Conservation (phyloP, 2,329 filamentous ascomycete species). For the Akanthomyces muscarius region DNA sequence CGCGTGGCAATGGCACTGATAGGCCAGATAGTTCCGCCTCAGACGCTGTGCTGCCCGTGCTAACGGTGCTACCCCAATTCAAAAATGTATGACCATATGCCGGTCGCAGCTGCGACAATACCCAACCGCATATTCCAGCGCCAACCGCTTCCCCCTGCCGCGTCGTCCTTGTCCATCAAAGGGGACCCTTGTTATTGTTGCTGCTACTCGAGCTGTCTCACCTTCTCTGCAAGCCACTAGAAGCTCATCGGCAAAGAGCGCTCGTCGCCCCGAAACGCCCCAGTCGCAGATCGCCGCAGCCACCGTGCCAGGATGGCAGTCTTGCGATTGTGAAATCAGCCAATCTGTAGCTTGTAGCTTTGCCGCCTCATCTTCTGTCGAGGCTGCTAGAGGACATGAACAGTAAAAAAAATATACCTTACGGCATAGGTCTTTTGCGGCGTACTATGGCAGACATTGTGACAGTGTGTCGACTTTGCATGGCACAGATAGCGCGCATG, state of each 20-base stretch:
- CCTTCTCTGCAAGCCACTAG: not conserved
- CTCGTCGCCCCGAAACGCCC: slow-evolving; percentile 5
- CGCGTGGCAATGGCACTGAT: not conserved
- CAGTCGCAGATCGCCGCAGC: slow-evolving; percentile 5
- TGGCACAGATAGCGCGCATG: not conserved
- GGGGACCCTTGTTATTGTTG: not conserved
- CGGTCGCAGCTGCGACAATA: not conserved
- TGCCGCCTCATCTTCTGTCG: not conserved
- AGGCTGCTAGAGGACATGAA: not conserved
- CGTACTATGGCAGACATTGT: not conserved
- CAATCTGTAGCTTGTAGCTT: not conserved
- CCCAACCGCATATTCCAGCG: slow-evolving; percentile 2
- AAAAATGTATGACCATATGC: not conserved
- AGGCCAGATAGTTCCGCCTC: not conserved
- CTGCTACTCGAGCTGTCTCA: slow-evolving; percentile 7
- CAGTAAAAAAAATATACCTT: not conserved
- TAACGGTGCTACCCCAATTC: not conserved
- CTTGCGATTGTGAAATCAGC: not conserved
- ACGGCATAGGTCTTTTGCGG: too few species aligned
- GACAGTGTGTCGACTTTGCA: not conserved
- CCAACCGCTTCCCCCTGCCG: not conserved
- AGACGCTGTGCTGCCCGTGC: not conserved
- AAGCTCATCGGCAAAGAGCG: not conserved
- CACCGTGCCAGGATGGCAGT: not conserved
- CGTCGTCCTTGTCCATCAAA: not conserved